A percentile compares a stretch with the other conserved stretches of the same genome.
These are phyloP conservation scores for Sporothrix dimorphospora DNA, from an alignment of 2,329 filamentous ascomycete genomes.

Conservation along the genomic window DNA sequence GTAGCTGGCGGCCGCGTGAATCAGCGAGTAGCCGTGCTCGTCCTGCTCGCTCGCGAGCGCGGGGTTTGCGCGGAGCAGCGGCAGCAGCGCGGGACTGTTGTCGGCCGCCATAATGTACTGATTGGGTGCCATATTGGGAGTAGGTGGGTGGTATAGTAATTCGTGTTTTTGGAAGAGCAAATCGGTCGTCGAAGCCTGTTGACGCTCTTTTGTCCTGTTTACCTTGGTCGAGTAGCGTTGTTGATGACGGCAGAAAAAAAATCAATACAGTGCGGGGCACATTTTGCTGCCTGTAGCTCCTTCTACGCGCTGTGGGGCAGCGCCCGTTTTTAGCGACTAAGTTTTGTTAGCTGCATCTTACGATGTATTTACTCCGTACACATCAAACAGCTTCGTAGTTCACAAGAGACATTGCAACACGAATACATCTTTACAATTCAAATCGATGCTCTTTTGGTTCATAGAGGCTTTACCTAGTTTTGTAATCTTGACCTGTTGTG, in stretches of 20 bases:
- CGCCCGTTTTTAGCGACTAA: background rate
- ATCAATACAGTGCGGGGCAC: conserved; percentile 15
- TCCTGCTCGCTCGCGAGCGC: conserved; percentile 80
- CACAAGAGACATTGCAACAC: too few species aligned
- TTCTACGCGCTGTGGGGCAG: background rate
- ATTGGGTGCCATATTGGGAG: conserved; percentile 58
- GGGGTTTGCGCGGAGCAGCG: conserved; percentile 73
- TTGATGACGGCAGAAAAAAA: conserved; percentile 6
- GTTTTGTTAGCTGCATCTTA: background rate
- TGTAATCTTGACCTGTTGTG: too few species aligned
- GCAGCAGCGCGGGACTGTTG: conserved; percentile 72
- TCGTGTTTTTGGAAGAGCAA: too few species aligned
- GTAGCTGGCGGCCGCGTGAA: conserved; percentile 94
- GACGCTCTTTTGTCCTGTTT: background rate
- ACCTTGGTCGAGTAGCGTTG: background rate
- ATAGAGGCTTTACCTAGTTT: background rate
- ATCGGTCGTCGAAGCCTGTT: too few species aligned
- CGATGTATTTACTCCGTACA: too few species aligned
- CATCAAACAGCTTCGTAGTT: background rate
- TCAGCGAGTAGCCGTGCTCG: conserved; percentile 87
- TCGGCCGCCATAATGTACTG: conserved; percentile 80
- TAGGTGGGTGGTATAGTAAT: background rate
- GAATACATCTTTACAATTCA: background rate
- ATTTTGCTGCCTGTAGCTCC: background rate
- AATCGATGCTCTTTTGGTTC: background rate